A percentile compares a stretch with the other conserved stretches of the same genome.
Conservation (phyloP, 306 rosid genomes). For the Echinosophora koreensis region DNA sequence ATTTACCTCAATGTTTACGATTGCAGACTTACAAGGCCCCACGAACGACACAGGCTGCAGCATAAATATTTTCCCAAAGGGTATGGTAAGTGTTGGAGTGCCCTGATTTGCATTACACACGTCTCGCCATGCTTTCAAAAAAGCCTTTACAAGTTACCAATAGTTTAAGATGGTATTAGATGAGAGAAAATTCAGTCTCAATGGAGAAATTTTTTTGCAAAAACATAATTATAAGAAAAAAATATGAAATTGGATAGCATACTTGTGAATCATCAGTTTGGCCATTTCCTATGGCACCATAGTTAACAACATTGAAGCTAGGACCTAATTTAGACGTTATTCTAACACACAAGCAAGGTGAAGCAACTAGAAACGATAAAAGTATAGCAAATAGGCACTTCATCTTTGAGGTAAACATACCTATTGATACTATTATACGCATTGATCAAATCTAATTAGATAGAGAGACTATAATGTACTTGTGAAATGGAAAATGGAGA, state of each 20-base stretch:
- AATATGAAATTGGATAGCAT: not conserved
- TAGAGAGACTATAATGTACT: no score
- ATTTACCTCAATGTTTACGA: constrained; percentile 47
- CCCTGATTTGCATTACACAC: constrained; percentile 46
- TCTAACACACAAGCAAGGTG: constrained; percentile 14
- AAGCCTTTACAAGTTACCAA: constrained; percentile 52
- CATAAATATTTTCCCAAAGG: constrained; percentile 51
- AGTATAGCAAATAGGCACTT: not conserved
- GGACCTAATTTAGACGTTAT: not conserved
- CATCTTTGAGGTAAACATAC: constrained; percentile 27
- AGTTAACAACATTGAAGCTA: constrained; percentile 47
- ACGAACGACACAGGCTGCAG: constrained; percentile 51
- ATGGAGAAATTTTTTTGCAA: not conserved
- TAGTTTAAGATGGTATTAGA: not conserved
- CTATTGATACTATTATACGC: not conserved
- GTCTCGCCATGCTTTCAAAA: constrained; percentile 59
- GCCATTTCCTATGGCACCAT: constrained; percentile 61
- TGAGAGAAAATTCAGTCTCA: not conserved
- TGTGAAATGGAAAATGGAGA: constrained; percentile 8
- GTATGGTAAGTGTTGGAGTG: constrained; percentile 50
- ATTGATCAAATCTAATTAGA: not conserved
- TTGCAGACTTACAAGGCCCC: constrained; percentile 62
- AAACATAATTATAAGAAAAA: not conserved
- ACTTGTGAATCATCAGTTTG: constrained; percentile 57
- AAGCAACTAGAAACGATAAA: constrained; percentile 15